Evolutionary conservation across 1,284 basidiomycete species (phyloP), one percentile per base, ranked within the genome.

Genomic region (Cryptococcus hybrid): DNA sequence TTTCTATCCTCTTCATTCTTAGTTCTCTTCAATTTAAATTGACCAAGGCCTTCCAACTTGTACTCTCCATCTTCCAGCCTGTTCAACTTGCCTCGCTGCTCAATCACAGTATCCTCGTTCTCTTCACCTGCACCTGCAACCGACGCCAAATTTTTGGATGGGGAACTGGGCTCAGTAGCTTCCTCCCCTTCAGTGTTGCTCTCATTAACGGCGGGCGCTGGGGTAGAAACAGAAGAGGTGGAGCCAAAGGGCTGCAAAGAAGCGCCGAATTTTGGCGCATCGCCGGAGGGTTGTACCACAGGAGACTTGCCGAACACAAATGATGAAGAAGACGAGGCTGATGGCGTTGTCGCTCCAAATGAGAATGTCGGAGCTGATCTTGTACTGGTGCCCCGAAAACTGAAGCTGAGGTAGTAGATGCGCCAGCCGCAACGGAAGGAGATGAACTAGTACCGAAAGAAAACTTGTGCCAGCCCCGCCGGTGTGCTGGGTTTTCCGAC

Each of bases 101-200:
- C 80, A 70, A 86, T 80, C 15, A 81, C 78, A 2, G 88, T 90
- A 56, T 86, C 85, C 71, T 93, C 90, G 46, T 87, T 82, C 73
- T 93, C 88, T 77, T 92, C 90, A 13, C 78, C 78, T 5, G 67
- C 70, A 6, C 77, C 78, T 5, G 60, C 62, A 1, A 57, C 61
- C 35, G 68, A 66, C 3, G 72, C 73, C 7, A 74, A 64, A 47
- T 75, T 73, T 54, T 65, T 67, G 30, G 66, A 62, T 1, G 59
- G 57, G 51, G 61, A 60, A 13, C 53, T 60, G 7, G 50, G 39
- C 8, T 60, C 58, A 11, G 43, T 55, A 24, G 42, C 40, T 11
- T 51, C 62, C 18, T 61, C 62, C 1, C 64, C 60, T 30, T 66
- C 68, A 6, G 67, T 73, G 1, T 61, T 68, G 1, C 57, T 51